Percentiles rank a stretch among this genome's conserved stretches.
Conservation (phyloP, 2,329 filamentous ascomycete species). For the Ophiobolus disseminans region DNA sequence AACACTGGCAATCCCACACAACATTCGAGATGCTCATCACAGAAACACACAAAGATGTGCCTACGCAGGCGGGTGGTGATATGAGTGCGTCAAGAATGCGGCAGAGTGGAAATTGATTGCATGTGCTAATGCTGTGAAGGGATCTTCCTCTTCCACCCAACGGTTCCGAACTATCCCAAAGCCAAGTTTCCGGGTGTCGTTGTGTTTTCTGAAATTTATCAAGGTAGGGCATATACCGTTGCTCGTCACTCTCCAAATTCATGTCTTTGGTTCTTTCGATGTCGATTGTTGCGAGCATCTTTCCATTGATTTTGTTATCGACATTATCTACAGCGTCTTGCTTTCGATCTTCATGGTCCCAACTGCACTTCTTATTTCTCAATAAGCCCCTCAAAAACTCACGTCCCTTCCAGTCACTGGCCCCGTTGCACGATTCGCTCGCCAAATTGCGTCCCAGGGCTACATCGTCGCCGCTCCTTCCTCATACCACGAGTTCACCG, state of each 20-base stretch:
- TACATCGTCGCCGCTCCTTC: slow-evolving; percentile 93
- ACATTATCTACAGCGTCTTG: too few species aligned
- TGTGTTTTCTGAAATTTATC: slow-evolving; percentile 93
- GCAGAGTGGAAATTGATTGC: background rate
- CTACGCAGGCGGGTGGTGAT: slow-evolving; percentile 64
- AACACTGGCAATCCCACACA: too few species aligned
- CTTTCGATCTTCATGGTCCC: background rate
- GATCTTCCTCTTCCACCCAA: slow-evolving; percentile 87
- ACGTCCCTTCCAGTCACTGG: slow-evolving; percentile 75
- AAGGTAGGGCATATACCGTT: slow-evolving; percentile 67
- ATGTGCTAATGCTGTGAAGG: slow-evolving; percentile 59
- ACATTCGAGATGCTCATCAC: slow-evolving; percentile 61
- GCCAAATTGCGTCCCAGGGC: slow-evolving; percentile 89
- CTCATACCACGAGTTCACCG: slow-evolving; percentile 92
- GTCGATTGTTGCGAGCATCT: too few species aligned
- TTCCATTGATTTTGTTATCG: too few species aligned
- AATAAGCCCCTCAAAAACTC: too few species aligned
- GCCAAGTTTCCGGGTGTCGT: slow-evolving; percentile 89
- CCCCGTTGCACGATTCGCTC: slow-evolving; percentile 85
- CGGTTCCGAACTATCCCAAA: slow-evolving; percentile 82
- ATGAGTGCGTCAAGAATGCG: slow-evolving; percentile 66
- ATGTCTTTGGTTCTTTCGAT: too few species aligned
- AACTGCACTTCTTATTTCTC: background rate
- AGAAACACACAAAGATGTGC: slow-evolving; percentile 66
- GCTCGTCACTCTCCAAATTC: too few species aligned